Conservation (phyloP, 768 basidiomycete genomes). For the Phanerochaete carnosa region DNA sequence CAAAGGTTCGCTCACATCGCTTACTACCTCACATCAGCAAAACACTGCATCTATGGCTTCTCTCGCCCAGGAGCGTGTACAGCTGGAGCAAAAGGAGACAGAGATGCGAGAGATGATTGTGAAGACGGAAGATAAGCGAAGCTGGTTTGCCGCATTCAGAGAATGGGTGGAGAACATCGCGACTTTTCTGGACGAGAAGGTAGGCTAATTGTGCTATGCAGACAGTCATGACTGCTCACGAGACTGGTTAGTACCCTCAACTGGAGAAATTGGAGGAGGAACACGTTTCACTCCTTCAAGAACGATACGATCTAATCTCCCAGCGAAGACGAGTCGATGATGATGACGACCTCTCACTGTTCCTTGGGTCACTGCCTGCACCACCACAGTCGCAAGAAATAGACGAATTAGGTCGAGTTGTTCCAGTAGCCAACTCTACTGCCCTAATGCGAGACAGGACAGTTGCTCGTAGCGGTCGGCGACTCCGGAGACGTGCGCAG, state of each 20-base stretch:
- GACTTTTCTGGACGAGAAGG: constrained; percentile 88
- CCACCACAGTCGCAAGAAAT: constrained; percentile 33
- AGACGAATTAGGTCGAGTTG: constrained; percentile 60
- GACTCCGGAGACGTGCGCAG: constrained; percentile 37
- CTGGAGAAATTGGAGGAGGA: constrained; percentile 80
- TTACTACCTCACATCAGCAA: constrained; percentile 66
- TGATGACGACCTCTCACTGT: constrained; percentile 71
- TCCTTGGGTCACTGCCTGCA: constrained; percentile 54
- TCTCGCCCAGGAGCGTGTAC: constrained; percentile 58
- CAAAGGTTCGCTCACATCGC: constrained; percentile 51
- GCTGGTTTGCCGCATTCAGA: constrained; percentile 76
- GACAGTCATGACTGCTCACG: neutral
- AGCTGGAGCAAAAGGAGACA: constrained; percentile 63
- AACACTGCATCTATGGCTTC: constrained; percentile 55
- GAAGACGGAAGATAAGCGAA: constrained; percentile 71
- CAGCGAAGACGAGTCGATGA: constrained; percentile 73
- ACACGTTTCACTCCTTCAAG: constrained; percentile 66
- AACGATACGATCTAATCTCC: constrained; percentile 66
- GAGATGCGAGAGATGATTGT: constrained; percentile 76
- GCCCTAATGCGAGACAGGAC: constrained; percentile 52
- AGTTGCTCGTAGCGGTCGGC: constrained; percentile 55
- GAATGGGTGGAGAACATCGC: constrained; percentile 84
- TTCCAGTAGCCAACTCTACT: constrained; percentile 44
- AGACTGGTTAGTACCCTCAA: constrained; percentile 61
- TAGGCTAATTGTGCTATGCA: constrained; percentile 24